Conservation (phyloP, 2,329 filamentous ascomycete species). For the Aspergillus thermomutatus region DNA sequence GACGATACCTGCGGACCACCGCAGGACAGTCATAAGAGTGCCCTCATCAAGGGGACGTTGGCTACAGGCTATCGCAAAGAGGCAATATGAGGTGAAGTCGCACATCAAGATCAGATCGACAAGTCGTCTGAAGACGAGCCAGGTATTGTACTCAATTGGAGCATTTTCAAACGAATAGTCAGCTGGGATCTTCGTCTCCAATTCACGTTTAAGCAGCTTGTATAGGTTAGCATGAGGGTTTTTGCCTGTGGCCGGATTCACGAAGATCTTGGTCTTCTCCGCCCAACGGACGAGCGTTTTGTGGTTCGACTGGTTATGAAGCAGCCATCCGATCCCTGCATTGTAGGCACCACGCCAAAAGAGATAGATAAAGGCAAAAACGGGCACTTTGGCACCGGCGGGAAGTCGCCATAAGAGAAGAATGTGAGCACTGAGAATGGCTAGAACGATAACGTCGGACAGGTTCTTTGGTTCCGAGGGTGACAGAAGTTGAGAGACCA, state of each 20-base stretch:
- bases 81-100: conserved; percentile 94
- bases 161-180: conserved; percentile 93
- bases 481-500: conserved; percentile 96
- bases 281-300: conserved; percentile 84
- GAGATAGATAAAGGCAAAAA: conserved; percentile 79
- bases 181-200: conserved; percentile 89
- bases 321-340: conserved; percentile 83
- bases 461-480: conserved; percentile 93
- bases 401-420: conserved; percentile 72
- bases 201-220: conserved; percentile 77
- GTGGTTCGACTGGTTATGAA: conserved; percentile 87
- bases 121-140: conserved; percentile 91
- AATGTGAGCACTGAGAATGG: conserved; percentile 73
- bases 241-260: conserved; percentile 72
- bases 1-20: conserved; percentile 74
- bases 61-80: conserved; percentile 88
- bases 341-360: conserved; percentile 95
- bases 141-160: conserved; percentile 97
- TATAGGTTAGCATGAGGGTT: conserved; percentile 83
- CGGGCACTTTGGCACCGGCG: conserved; percentile 63
- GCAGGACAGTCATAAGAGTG: conserved; percentile 62
- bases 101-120: conserved; percentile 98
- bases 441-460: conserved; percentile 76
- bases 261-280: conserved; percentile 79
- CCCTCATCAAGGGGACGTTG: conserved; percentile 71